phyloP scores from a whole-genome alignment of 164 flowering plant genomes.

The Litsea cubeba region DNA sequence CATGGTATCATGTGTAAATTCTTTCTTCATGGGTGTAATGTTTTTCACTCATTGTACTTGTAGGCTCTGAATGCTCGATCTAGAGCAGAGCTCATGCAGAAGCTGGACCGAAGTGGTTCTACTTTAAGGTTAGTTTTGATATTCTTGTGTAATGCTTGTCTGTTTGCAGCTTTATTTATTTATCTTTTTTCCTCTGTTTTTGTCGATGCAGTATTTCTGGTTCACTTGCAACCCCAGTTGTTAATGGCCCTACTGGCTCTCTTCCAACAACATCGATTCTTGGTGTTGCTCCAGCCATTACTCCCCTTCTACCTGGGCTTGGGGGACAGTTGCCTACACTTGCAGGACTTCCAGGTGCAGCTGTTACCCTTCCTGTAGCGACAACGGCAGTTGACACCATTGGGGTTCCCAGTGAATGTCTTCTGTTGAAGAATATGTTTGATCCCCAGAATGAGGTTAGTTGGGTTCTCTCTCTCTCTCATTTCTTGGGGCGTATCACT shows the following conservation, averaged over 20 bases:
- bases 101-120: constrained; percentile 79
- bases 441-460: constrained; percentile 79
- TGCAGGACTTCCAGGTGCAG: constrained; percentile 42
- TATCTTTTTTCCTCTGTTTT: neutral
- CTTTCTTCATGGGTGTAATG: too few relatives aligned
- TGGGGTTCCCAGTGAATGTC: constrained; percentile 83
- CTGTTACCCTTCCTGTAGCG: constrained; percentile 32
- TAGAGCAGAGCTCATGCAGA: constrained; percentile 83
- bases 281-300: constrained; percentile 35
- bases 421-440: constrained; percentile 87
- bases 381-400: constrained; percentile 44
- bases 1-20: too few relatives aligned
- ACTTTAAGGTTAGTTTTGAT: constrained; percentile 36
- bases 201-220: constrained; percentile 45
- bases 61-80: constrained; percentile 87
- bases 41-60: neutral
- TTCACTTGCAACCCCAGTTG: constrained; percentile 30
- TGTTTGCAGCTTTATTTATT: neutral
- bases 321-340: constrained; percentile 38
- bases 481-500: neutral
- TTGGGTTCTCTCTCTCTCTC: neutral
- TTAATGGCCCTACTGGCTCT: constrained; percentile 30
- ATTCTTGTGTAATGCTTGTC: neutral
- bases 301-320: constrained; percentile 36
- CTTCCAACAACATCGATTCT: constrained; percentile 38